Evolutionary conservation across 805 yeast genomes (phyloP).

Genomic region (Zygoascus bituminiphila): DNA sequence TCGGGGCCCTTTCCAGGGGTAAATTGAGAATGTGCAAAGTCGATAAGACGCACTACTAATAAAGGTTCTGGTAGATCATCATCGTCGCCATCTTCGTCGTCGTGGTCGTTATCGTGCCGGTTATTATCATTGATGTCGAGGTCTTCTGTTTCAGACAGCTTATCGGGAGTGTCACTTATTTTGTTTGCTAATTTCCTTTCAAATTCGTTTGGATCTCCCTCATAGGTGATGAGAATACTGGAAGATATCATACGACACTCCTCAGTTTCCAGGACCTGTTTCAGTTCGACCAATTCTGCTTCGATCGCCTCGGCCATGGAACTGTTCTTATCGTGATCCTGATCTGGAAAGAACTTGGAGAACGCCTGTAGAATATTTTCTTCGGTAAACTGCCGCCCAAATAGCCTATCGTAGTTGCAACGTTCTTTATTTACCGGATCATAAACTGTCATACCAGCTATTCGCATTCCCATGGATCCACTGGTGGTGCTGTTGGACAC

Average conservation of each 20-base stretch:
- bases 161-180: no score
- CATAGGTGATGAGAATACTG: constrained; percentile 66
- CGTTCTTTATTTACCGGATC: constrained; percentile 31
- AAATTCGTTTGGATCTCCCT: constrained; percentile 56
- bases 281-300: constrained; percentile 56
- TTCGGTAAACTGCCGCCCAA: constrained; percentile 53
- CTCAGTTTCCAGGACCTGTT: constrained; percentile 51
- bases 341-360: constrained; percentile 34
- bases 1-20: constrained; percentile 62
- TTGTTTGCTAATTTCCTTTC: constrained; percentile 29
- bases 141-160: constrained; percentile 29
- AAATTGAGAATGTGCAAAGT: constrained; percentile 79
- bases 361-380: constrained; percentile 39
- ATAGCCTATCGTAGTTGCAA: constrained; percentile 51
- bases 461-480: constrained; percentile 64
- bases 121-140: constrained; percentile 3
- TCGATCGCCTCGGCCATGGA: constrained; percentile 36
- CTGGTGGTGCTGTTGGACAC: constrained; percentile 74
- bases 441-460: constrained; percentile 79
- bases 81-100: constrained; percentile 17
- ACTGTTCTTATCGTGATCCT: constrained; percentile 15
- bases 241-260: constrained; percentile 65
- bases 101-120: constrained; percentile 25
- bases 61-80: constrained; percentile 30
- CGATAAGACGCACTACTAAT: constrained; percentile 63